Percentiles rank a stretch among this genome's conserved stretches.
phyloP scores from a whole-genome alignment of 1,284 basidiomycete genomes.

The Inonotus hispidus region DNA sequence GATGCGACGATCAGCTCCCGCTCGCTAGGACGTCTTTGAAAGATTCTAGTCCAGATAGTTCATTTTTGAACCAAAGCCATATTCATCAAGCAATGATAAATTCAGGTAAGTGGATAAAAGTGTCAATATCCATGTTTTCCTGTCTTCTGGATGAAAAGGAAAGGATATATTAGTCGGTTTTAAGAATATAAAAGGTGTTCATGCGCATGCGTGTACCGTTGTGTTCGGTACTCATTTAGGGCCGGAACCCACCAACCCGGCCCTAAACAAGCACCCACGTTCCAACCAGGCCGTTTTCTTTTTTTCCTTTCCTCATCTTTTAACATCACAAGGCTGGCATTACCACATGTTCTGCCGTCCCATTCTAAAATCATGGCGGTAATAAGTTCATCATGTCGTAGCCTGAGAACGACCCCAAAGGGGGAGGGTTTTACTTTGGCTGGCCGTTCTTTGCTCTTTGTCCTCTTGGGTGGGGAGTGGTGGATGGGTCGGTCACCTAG shows the following conservation, averaged over 20 bases:
- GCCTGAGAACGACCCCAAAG: conserved; percentile 14
- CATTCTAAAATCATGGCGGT: background rate
- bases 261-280: background rate
- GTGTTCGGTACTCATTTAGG: no score
- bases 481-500: conserved; percentile 18
- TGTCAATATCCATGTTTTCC: no score
- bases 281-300: background rate
- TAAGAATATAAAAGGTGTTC: no score
- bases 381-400: conserved; percentile 15
- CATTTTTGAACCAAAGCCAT: no score
- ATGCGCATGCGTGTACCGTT: no score
- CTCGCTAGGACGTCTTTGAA: no score
- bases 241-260: background rate
- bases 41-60: no score
- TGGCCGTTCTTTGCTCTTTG: conserved; percentile 3
- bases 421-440: conserved; percentile 11
- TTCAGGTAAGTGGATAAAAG: no score
- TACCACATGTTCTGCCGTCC: conserved; percentile 14
- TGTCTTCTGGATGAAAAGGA: no score
- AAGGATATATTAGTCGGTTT: no score
- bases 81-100: no score
- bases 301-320: conserved; percentile 13
- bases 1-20: no score
- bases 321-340: conserved; percentile 15
- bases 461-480: background rate